These are phyloP conservation scores for Ophioceras dolichostomum DNA, from an alignment of 2,329 filamentous ascomycete species.

Conservation along the genomic window DNA sequence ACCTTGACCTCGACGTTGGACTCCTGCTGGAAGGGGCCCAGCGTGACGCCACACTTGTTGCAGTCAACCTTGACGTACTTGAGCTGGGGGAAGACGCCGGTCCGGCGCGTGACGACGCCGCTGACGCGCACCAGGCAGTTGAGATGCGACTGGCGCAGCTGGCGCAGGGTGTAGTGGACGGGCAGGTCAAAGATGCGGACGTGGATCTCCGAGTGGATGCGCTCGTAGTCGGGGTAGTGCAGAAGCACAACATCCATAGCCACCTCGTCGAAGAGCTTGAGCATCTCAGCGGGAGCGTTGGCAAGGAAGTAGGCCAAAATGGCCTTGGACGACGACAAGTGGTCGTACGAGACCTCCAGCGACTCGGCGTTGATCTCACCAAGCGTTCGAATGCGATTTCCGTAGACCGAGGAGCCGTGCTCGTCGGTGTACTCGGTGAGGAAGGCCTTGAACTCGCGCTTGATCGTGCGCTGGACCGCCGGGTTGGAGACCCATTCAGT, in stretches of 20 bases:
- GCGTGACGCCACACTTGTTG: slow-evolving; percentile 77
- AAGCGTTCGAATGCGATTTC: slow-evolving; percentile 85
- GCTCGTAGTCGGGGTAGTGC: slow-evolving; percentile 94
- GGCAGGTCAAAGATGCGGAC: slow-evolving; percentile 93
- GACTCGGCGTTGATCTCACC: slow-evolving; percentile 96
- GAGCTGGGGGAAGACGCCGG: slow-evolving; percentile 91
- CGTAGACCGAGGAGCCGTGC: slow-evolving; percentile 83
- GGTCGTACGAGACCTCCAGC: slow-evolving; percentile 90
- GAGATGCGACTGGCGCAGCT: slow-evolving; percentile 87
- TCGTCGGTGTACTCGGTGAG: slow-evolving; percentile 92
- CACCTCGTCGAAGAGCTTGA: slow-evolving; percentile 92
- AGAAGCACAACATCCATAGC: slow-evolving; percentile 93
- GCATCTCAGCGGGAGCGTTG: slow-evolving; percentile 87
- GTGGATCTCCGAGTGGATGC: slow-evolving; percentile 95
- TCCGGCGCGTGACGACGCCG: slow-evolving; percentile 88
- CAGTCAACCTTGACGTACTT: slow-evolving; percentile 99
- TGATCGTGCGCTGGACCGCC: slow-evolving; percentile 83
- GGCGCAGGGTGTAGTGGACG: slow-evolving; percentile 86
- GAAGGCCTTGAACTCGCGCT: slow-evolving; percentile 94
- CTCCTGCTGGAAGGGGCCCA: slow-evolving; percentile 96
- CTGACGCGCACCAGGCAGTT: slow-evolving; percentile 93
- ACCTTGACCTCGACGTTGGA: slow-evolving; percentile 94
- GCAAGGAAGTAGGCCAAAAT: slow-evolving; percentile 92
- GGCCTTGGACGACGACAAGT: slow-evolving; percentile 81
- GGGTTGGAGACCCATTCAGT: slow-evolving; percentile 92